Conservation (phyloP, 331 rosid genomes). For the Acacia concinna region DNA sequence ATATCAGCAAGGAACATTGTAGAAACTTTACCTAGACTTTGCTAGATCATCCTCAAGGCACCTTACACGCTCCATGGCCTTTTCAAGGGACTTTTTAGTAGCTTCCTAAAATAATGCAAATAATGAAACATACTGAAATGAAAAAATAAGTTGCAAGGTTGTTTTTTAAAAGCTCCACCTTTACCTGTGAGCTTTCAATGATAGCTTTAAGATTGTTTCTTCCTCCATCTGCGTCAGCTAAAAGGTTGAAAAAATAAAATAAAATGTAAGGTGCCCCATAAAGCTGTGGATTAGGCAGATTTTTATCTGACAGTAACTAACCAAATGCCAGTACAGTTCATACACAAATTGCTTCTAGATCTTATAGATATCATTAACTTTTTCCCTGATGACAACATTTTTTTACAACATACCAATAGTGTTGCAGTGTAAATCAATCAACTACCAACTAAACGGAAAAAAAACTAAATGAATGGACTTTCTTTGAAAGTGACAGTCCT, state of each 20-base stretch:
- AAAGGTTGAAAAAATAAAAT: not conserved
- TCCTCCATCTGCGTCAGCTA: conserved; percentile 49
- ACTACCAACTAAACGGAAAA: not conserved
- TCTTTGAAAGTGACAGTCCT: not conserved
- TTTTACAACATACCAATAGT: not conserved
- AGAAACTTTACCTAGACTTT: conserved; percentile 59
- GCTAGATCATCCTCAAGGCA: conserved; percentile 81
- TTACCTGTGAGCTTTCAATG: conserved; percentile 71
- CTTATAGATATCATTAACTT: not conserved
- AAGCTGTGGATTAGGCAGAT: not conserved
- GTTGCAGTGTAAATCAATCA: not conserved
- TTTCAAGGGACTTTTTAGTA: conserved; percentile 54
- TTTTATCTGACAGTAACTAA: not conserved
- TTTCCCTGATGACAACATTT: not conserved
- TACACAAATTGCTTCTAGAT: not conserved
- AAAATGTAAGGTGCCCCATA: not conserved
- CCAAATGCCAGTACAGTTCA: not conserved
- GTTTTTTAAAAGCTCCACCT: not conserved
- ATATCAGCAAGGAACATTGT: not conserved
- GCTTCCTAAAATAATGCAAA: conserved; percentile 57
- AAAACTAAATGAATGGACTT: not conserved
- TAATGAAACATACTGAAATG: conserved; percentile 10
- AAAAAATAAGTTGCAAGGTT: not conserved
- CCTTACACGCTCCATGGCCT: conserved; percentile 70
- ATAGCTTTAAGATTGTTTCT: conserved; percentile 50